phyloP scores from a whole-genome alignment of 352 stramenopile species.

The Pythium scleroteichum region DNA sequence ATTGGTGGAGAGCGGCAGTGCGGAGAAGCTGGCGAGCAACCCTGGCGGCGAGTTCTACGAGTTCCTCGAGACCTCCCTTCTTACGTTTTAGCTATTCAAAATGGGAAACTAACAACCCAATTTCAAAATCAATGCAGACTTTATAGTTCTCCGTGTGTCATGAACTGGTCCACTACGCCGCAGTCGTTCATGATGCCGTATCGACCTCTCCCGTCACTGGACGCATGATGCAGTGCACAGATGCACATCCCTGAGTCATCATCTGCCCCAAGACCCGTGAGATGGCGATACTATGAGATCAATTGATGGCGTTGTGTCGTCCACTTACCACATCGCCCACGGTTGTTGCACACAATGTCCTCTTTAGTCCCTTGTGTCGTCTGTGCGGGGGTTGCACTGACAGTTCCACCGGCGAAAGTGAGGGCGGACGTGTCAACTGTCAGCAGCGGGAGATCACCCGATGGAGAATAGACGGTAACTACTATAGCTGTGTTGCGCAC shows the following conservation, averaged over 20 bases:
- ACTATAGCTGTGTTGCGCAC: too few relatives aligned
- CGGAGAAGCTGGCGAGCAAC: slow-evolving; percentile 5
- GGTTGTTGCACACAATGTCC: slow-evolving; percentile 74
- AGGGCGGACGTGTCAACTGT: slow-evolving; percentile 34
- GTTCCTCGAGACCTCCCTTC: slow-evolving; percentile 21
- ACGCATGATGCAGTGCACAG: slow-evolving; percentile 59
- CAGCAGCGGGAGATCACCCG: slow-evolving; percentile 59
- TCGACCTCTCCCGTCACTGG: slow-evolving; percentile 52
- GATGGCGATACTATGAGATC: not conserved
- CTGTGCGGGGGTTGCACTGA: slow-evolving; percentile 33
- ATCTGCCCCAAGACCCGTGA: slow-evolving; percentile 29
- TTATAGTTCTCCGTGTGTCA: slow-evolving; percentile 59
- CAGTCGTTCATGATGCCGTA: slow-evolving; percentile 61
- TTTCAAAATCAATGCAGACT: not conserved
- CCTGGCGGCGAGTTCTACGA: slow-evolving; percentile 18
- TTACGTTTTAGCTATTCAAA: slow-evolving; percentile 7
- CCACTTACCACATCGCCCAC: slow-evolving; percentile 61
- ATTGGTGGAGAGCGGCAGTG: slow-evolving; percentile 20
- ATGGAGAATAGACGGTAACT: slow-evolving; percentile 67
- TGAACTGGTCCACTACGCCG: slow-evolving; percentile 61
- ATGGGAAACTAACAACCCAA: not conserved
- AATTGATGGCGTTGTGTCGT: not conserved
- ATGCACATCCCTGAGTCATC: slow-evolving; percentile 62
- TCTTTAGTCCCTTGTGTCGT: slow-evolving; percentile 56
- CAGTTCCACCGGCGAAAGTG: slow-evolving; percentile 36